A percentile compares a stretch with the other conserved stretches of the same genome.
Evolutionary conservation across 106 monocot species (phyloP).

Genomic region (Iris macrosiphon): DNA sequence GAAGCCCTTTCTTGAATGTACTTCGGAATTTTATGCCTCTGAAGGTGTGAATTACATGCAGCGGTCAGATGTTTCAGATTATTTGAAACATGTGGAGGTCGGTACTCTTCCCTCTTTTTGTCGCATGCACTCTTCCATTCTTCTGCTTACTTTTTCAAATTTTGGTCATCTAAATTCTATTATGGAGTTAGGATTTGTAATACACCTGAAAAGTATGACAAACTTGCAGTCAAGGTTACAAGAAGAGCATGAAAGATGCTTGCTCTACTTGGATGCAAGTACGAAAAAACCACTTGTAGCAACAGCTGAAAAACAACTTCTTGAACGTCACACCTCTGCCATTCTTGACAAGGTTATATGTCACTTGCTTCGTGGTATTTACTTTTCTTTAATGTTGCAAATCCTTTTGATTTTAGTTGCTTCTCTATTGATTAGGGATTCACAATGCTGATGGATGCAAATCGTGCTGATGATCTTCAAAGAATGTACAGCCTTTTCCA

Average conservation of each 20-base stretch:
- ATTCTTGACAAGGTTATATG: constrained; percentile 90
- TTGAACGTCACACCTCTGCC: constrained; percentile 74
- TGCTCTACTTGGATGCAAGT: constrained; percentile 84
- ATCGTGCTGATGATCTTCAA: constrained; percentile 67
- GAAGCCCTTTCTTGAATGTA: constrained; percentile 82
- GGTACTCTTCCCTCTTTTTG: not conserved
- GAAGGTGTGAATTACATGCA: constrained; percentile 98
- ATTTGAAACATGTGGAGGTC: constrained; percentile 97
- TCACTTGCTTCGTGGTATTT: not conserved
- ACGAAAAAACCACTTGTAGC: constrained; percentile 84
- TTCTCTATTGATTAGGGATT: constrained; percentile 71
- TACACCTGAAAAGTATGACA: constrained; percentile 8
- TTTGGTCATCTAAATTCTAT: not conserved
- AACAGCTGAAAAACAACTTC: constrained; percentile 85
- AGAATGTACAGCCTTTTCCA: constrained; percentile 83
- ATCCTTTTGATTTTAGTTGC: not conserved
- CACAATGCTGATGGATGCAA: constrained; percentile 88
- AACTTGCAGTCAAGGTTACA: constrained; percentile 76
- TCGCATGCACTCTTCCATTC: too few relatives aligned
- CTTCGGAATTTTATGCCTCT: constrained; percentile 94
- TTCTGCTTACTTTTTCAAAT: not conserved
- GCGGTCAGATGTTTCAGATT: constrained; percentile 91
- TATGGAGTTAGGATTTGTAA: not conserved
- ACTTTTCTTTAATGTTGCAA: not conserved
- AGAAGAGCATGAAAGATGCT: constrained; percentile 94